Evolutionary conservation across 75 land plant species (phyloP).

Genomic region (Ceratopteris richardii): DNA sequence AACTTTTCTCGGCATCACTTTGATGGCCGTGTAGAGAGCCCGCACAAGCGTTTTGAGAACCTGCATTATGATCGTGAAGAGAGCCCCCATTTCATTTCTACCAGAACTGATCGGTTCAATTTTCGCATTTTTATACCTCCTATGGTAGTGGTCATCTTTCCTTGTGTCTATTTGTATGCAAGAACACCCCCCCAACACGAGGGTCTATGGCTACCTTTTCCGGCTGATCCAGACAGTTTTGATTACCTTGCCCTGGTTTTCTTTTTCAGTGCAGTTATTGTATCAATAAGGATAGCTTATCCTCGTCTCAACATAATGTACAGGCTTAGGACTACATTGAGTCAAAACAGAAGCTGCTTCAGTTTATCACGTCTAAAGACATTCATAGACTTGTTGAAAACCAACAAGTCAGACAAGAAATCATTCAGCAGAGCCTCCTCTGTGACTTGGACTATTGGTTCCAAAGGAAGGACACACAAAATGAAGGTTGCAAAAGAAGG

Average conservation of each 20-base stretch:
- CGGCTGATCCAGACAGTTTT: neutral
- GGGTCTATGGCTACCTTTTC: neutral
- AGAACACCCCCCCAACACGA: neutral
- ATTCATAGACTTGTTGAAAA: conserved; percentile 11
- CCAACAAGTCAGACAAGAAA: conserved; percentile 11
- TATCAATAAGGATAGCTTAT: conserved; percentile 11
- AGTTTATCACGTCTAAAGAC: conserved; percentile 15
- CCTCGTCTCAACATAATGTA: neutral
- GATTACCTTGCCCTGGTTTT: conserved; percentile 3
- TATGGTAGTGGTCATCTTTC: neutral
- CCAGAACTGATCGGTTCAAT: neutral
- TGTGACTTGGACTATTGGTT: conserved; percentile 64
- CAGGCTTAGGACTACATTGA: neutral
- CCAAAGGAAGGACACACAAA: conserved; percentile 21
- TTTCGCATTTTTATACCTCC: neutral
- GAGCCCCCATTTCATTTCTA: neutral
- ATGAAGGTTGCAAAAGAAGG: conserved; percentile 21
- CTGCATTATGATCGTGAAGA: no score
- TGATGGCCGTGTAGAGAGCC: no score
- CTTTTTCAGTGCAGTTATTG: conserved; percentile 12
- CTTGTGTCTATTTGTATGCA: conserved; percentile 2
- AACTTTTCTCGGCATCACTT: no score
- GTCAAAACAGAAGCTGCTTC: conserved; percentile 4
- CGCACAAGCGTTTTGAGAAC: no score
- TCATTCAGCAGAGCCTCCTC: neutral